Evolutionary conservation across 805 yeast genomes (phyloP).

Genomic region (Candida maris): DNA sequence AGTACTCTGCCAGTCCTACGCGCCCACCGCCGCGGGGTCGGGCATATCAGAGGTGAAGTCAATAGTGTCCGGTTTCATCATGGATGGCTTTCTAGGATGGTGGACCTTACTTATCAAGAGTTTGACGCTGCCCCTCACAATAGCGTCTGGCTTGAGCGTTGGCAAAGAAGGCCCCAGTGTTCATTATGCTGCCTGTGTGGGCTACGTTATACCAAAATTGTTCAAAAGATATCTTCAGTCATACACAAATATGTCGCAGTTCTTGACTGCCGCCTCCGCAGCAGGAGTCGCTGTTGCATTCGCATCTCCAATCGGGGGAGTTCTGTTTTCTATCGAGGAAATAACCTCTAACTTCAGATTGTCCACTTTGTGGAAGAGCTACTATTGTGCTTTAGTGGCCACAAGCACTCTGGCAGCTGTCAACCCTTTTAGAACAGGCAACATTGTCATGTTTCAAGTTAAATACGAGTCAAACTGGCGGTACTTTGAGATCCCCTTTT

Average conservation of each 20-base stretch:
- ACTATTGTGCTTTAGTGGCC: conserved; percentile 86
- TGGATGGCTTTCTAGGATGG: conserved; percentile 72
- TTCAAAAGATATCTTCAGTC: conserved; percentile 43
- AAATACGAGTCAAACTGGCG: conserved; percentile 84
- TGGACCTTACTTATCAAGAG: conserved; percentile 73
- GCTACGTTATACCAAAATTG: conserved; percentile 64
- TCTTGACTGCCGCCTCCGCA: conserved; percentile 86
- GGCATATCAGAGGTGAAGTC: conserved; percentile 97
- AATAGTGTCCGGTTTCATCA: conserved; percentile 84
- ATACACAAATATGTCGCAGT: conserved; percentile 48
- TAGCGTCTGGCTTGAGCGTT: conserved; percentile 87
- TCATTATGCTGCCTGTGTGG: conserved; percentile 97
- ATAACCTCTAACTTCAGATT: conserved; percentile 71
- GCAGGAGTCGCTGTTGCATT: conserved; percentile 99
- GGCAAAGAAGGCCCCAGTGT: conserved; percentile 99
- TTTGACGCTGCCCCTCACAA: conserved; percentile 80
- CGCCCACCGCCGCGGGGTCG: conserved; percentile 94
- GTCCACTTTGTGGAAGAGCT: conserved; percentile 84
- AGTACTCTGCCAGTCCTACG: conserved; percentile 59
- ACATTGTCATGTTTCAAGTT: conserved; percentile 90
- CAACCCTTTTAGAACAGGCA: conserved; percentile 94
- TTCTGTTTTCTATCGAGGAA: conserved; percentile 88
- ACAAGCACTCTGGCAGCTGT: conserved; percentile 74
- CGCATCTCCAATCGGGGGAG: conserved; percentile 97
- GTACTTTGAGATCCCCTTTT: conserved; percentile 77